Evolutionary conservation across 139 green algal species (phyloP), one percentile per base, ranked within the genome.

Genomic region (Coccomyxa sp.): DNA sequence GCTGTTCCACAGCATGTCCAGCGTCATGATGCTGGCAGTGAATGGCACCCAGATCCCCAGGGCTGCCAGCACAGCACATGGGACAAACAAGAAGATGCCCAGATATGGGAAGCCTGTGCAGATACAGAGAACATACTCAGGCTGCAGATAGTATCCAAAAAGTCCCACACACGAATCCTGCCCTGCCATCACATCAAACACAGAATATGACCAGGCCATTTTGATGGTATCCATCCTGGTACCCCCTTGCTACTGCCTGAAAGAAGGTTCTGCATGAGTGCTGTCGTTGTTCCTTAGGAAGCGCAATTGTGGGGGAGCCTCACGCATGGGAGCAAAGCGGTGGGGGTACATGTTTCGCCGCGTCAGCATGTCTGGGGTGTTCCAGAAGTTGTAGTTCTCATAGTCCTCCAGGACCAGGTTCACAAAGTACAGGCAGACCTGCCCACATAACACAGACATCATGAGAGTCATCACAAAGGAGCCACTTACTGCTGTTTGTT

Each of bases 1-100:
- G 40, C 74, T 83, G 81, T 86, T 78, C 0, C 72, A 68, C 0
- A 74, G 27, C 77, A 83, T 79, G 35, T 81, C 74, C 2, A 81
- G 36, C 36, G 88, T 80, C 54, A 91, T 73, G 14, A 82, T 55
- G 29, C 38, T 73, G 6, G 79, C 85, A 0, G 77, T 81, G 2
- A 80, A 0, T 10, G 75, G 75, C 68, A 86, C 71, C 44, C 40
- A 34, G 39, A 86, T 29, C 9, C 85, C 85, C 29, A 50, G 22
- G 2, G 73, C 75, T n/a, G 79, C 81, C 31, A 88, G 74, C 38
- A 85, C 24, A 8, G 83, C 85, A 35, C 73, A 86, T 0, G 87
- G 87, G 55, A 88, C 73, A 70, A 89, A 33, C n/a, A 91, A 35
- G 31, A 70, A 37, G 27, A 78, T 8, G 24, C 54, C 64, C 10